Base-by-base conservation (phyloP, 116 monocot genomes). In the Phalaenopsis hybrid region DNA sequence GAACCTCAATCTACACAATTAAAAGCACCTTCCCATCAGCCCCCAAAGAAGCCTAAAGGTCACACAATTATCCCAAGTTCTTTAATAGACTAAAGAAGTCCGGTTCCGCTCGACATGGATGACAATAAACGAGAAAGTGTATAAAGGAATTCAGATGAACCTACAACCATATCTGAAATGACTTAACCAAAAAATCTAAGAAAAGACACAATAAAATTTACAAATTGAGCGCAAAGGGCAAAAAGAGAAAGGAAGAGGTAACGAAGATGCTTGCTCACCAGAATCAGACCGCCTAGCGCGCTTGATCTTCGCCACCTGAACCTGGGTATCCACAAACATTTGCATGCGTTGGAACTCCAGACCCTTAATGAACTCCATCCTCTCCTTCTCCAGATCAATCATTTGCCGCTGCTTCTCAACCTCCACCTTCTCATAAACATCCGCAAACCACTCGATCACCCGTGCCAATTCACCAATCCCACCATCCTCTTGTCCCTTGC, bases 291-390 rank as follows among this genome's bases (percentile, higher is more conserved):
- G 46, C 50, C 72, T 33, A 13, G 74, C 15, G 9, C 82, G 52
- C 81, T 81, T 82, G 79, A 84, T 79, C 77, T 84, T 86, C 77
- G 67, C 80, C 33, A 89, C 65, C 78, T 89, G 55, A 57, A 88
- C 80, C 82, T 86, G 86, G 1, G 86, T 74, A 51, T 89, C 86
- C 23, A 86, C 82, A 48, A 89, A 82, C 79, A 86, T 84, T 83
- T 89, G 89, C 89, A 86, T 86, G 49, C 86, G 61, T 80, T 89
- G 86, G 57, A 84, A 81, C 77, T 89, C 89, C 31, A 89, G 49
- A 8, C 82, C 81, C 77, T 82, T 86, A 44, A 80, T 79, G 68
- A 89, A 89, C 78, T 89, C 89, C 84, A 89, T 86, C 82, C 89
- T 79, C 80, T 84, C 84, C 81, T 79, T 81, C 82, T 89, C 89